Evolutionary conservation across 2,329 filamentous ascomycete genomes (phyloP), one percentile per base, ranked within the genome.

Genomic region (Neurospora crassa): DNA sequence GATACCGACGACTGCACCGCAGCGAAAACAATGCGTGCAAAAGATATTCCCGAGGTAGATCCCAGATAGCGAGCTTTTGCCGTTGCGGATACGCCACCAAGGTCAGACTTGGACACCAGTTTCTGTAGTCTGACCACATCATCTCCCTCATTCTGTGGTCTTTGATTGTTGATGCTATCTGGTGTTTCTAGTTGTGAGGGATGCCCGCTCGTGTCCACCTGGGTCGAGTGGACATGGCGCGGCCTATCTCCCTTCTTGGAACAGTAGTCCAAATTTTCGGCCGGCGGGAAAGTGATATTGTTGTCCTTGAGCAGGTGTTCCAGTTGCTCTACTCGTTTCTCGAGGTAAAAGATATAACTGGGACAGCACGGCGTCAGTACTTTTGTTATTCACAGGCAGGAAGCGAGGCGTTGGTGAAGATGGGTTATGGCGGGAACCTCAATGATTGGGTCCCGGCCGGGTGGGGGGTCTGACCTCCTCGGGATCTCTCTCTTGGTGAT

Each of bases 401-500:
- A 69, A 45, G 20, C 37, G 34, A 18, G 41, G 40, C 40, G 20
- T 29, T 53, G 47, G 47, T 16, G 47, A 14, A 29, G 47, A 16
- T 16, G 47, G 47, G 24, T 16, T 53, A 53, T 29, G 47, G 20
- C 47, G 47, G 47, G 47, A 53, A 20, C 43, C 43, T 45, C 10
- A 45, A 16, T 37, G 34, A 53, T 29, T 1, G 47, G 47, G 20
- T 53, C 6, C 47, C 47, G 47, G 47, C 6, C 24, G 40, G 40
- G 40, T 2, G 53, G 29, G 7, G 16, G 2, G n/a, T 37, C 91
- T 83, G 90, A 97, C 84, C 91, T 94, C 81, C 94, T 88, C 68
- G 95, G 95, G 72, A 98, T 97, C 82, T 97, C 94, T 78, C 92
- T 90, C 85, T 97, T 97, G 34, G 93, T 97, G 78, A 97, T 97